These are phyloP conservation scores for Scheffersomyces quercinus DNA, from an alignment of 1,139 yeast species.

Conservation along the genomic window DNA sequence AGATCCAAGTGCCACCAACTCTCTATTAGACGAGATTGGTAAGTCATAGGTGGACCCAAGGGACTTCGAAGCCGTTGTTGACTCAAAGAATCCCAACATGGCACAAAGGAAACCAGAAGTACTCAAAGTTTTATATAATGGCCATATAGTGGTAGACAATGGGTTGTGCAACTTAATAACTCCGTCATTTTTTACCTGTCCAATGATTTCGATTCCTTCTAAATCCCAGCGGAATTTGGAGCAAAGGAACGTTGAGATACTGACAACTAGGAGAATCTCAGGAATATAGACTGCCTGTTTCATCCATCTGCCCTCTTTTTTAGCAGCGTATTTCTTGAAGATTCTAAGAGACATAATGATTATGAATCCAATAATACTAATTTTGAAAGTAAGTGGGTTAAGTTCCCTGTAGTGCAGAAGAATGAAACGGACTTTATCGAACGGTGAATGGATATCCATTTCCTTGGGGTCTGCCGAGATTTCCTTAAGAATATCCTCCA, in stretches of 20 bases:
- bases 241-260: slow-evolving; percentile 61
- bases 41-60: slow-evolving; percentile 65
- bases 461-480: slow-evolving; percentile 34
- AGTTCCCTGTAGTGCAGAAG: slow-evolving; percentile 36
- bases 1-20: slow-evolving; percentile 78
- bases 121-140: slow-evolving; percentile 43
- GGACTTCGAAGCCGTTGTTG: slow-evolving; percentile 89
- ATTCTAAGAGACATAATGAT: slow-evolving; percentile 41
- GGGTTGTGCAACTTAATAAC: slow-evolving; percentile 35
- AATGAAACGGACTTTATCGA: slow-evolving; percentile 66
- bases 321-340: slow-evolving; percentile 38
- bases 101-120: slow-evolving; percentile 75
- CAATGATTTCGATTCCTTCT: slow-evolving; percentile 67
- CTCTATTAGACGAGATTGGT: slow-evolving; percentile 74
- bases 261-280: slow-evolving; percentile 77
- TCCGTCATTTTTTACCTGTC: slow-evolving; percentile 49
- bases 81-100: slow-evolving; percentile 87
- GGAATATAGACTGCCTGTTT: slow-evolving; percentile 61
- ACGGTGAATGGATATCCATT: slow-evolving; percentile 73
- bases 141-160: slow-evolving; percentile 24
- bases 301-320: slow-evolving; percentile 12
- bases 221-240: slow-evolving; percentile 53
- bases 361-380: slow-evolving; percentile 51
- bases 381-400: slow-evolving; percentile 52
- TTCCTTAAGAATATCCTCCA: slow-evolving; percentile 40